These are phyloP conservation scores for Cyberlindnera lachancei DNA, from an alignment of 805 yeast species.

Conservation along the genomic window DNA sequence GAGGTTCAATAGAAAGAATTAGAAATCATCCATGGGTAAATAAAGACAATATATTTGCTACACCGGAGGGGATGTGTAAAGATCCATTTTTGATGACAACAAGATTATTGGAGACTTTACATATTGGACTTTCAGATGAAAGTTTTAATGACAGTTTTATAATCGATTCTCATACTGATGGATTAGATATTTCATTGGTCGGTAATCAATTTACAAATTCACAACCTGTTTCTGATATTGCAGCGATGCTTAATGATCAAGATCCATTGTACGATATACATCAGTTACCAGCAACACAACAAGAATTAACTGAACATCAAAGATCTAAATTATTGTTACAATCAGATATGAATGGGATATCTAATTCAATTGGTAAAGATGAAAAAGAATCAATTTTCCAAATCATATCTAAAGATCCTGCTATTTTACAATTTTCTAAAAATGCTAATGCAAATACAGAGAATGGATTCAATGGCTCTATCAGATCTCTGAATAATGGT, in stretches of 20 bases:
- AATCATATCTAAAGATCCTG: conserved; percentile 42
- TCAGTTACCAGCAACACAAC: conserved; percentile 34
- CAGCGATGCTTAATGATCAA: conserved; percentile 35
- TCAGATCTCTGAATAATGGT: not conserved
- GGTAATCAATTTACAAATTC: conserved; percentile 28
- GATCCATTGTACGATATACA: no score
- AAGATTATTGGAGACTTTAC: conserved; percentile 42
- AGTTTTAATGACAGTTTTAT: conserved; percentile 16
- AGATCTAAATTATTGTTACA: no score
- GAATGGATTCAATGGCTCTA: conserved; percentile 2
- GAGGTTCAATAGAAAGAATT: conserved; percentile 36
- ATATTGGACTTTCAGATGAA: conserved; percentile 45
- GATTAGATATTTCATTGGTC: no score
- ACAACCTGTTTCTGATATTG: conserved; percentile 40
- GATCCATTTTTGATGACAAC: conserved; percentile 46
- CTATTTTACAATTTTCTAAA: conserved; percentile 43
- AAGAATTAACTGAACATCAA: conserved; percentile 30
- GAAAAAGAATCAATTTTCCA: conserved; percentile 28
- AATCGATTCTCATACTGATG: no score
- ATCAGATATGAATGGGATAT: no score
- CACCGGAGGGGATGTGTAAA: conserved; percentile 41
- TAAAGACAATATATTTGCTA: conserved; percentile 34
- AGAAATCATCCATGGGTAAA: conserved; percentile 50
- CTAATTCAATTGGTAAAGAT: conserved; percentile 12
- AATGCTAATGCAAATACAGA: conserved; percentile 23